phyloP scores from a whole-genome alignment of 768 basidiomycete species.

The Pisolithus orientalis region DNA sequence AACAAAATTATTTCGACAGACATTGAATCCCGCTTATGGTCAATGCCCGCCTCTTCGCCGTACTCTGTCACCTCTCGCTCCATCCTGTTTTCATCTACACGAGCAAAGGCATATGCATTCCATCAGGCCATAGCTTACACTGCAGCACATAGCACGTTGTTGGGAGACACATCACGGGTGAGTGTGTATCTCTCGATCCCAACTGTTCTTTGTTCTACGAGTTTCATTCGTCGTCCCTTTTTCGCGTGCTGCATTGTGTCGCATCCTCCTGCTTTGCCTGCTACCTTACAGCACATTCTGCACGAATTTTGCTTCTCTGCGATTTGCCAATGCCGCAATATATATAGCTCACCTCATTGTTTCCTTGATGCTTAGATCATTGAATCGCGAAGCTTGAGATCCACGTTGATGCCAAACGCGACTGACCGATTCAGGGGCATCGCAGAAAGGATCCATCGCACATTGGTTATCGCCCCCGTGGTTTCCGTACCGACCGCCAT shows the following conservation, averaged over 20 bases:
- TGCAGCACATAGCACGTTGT: neutral
- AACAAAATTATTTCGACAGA: neutral
- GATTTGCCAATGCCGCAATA: neutral
- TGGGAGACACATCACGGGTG: neutral
- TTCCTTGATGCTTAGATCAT: neutral
- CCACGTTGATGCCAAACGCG: constrained; percentile 4
- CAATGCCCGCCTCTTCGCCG: neutral
- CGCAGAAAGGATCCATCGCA: constrained; percentile 60
- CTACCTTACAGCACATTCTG: neutral
- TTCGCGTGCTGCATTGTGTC: too few species aligned
- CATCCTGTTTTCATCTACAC: neutral
- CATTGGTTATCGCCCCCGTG: constrained; percentile 53
- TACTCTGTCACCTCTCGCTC: neutral
- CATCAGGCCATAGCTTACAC: neutral
- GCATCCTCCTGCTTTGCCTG: neutral
- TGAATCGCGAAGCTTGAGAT: neutral
- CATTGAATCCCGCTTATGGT: neutral
- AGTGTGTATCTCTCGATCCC: neutral
- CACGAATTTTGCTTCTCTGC: neutral
- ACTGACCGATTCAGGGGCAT: constrained; percentile 43
- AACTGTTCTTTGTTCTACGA: neutral
- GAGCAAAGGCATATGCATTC: neutral
- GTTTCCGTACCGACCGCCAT: constrained; percentile 29
- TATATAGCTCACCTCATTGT: neutral
- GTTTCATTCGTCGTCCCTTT: neutral